These are phyloP conservation scores for Penicillium polonicum DNA, from an alignment of 2,329 filamentous ascomycete genomes.

Conservation along the genomic window DNA sequence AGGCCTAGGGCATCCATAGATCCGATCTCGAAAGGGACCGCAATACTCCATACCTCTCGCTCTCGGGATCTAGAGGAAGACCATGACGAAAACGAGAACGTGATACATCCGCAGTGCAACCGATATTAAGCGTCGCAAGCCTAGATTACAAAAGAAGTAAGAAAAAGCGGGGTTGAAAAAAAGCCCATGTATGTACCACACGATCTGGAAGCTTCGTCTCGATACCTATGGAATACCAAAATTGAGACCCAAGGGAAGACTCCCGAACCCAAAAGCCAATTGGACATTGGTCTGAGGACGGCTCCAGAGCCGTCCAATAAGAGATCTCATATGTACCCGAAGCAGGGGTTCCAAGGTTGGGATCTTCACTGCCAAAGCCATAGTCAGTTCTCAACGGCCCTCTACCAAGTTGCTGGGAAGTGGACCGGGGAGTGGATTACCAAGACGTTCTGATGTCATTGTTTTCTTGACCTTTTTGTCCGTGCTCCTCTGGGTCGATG, in stretches of 20 bases:
- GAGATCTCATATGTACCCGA: not conserved
- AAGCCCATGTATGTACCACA: not conserved
- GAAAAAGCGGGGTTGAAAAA: not conserved
- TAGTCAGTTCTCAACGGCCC: not conserved
- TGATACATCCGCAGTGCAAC: not conserved
- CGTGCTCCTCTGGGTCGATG: not conserved
- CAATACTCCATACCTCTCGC: not conserved
- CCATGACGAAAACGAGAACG: not conserved
- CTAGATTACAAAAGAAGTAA: not conserved
- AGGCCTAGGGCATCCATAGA: not conserved
- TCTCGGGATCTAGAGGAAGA: not conserved
- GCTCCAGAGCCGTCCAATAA: conserved; percentile 7
- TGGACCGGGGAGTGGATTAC: not conserved
- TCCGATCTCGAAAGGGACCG: not conserved
- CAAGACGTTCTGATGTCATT: not conserved
- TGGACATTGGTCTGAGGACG: not conserved
- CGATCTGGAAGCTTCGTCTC: not conserved
- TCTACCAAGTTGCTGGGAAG: conserved; percentile 20
- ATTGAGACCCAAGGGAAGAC: not conserved
- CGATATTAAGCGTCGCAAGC: not conserved
- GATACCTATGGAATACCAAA: not conserved
- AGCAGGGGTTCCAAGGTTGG: not conserved
- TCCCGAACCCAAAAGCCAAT: not conserved
- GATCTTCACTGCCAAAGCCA: not conserved
- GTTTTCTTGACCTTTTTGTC: not conserved